Conservation (phyloP, 2,329 filamentous ascomycete genomes). For the Ampelomyces quisqualis region DNA sequence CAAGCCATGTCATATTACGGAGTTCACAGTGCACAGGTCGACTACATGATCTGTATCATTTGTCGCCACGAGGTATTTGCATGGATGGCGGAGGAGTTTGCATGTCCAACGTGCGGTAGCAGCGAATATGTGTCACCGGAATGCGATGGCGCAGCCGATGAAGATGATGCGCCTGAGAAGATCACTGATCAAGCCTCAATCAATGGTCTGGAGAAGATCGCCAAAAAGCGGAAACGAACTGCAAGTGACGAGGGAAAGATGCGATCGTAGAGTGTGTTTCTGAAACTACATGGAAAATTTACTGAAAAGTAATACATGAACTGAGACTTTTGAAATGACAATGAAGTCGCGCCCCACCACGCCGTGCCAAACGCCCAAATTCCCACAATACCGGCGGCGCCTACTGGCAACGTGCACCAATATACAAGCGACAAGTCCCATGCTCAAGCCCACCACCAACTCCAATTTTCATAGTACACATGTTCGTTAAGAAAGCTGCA, state of each 20-base stretch:
- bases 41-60: slow-evolving; percentile 11
- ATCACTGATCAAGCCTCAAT: too few species aligned
- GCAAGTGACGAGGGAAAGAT: background rate
- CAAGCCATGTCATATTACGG: slow-evolving; percentile 11
- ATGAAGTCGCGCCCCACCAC: background rate
- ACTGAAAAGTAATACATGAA: too few species aligned
- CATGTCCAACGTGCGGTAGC: slow-evolving; percentile 11
- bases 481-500: background rate
- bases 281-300: too few species aligned
- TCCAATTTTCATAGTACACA: background rate
- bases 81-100: slow-evolving; percentile 16
- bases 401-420: slow-evolving; percentile 7
- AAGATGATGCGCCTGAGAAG: too few species aligned
- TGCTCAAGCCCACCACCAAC: background rate
- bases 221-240: background rate
- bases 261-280: too few species aligned
- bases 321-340: background rate
- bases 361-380: background rate
- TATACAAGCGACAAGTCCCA: too few species aligned
- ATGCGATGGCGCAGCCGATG: background rate
- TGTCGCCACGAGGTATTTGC: slow-evolving; percentile 9
- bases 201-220: background rate
- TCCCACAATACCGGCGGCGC: background rate
- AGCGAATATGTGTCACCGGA: background rate
- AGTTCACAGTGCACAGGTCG: slow-evolving; percentile 6